Percentiles rank a stretch among this genome's conserved stretches.
Conservation (phyloP, 805 yeast species). For the Sugiyamaella boreocaroliniensis region DNA sequence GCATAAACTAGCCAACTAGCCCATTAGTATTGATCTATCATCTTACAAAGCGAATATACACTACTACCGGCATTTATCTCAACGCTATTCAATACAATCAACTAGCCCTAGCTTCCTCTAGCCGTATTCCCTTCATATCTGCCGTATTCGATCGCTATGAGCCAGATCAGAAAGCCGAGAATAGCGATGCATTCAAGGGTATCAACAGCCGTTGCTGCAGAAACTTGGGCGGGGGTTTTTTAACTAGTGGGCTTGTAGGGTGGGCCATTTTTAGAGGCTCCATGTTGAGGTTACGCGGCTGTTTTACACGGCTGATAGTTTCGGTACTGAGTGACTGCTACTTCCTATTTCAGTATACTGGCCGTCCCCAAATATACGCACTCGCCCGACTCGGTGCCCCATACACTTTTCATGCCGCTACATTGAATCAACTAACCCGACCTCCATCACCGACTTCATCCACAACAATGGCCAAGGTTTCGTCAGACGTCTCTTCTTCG, state of each 20-base stretch:
- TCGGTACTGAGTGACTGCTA: neutral
- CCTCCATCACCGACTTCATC: neutral
- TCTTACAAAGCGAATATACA: too few relatives aligned
- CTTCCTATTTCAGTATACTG: neutral
- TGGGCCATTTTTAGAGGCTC: neutral
- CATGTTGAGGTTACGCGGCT: neutral
- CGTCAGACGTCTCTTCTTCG: conserved; percentile 96
- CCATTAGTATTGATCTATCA: too few relatives aligned
- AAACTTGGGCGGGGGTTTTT: too few relatives aligned
- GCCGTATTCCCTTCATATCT: neutral
- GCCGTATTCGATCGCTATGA: neutral
- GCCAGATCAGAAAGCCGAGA: too few relatives aligned
- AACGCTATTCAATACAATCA: too few relatives aligned
- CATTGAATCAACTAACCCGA: neutral
- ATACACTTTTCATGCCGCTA: neutral
- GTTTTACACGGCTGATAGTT: too few relatives aligned
- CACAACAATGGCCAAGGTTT: conserved; percentile 53
- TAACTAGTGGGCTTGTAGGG: too few relatives aligned
- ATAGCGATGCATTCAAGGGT: too few relatives aligned
- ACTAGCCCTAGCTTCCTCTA: too few relatives aligned
- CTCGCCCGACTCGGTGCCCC: neutral
- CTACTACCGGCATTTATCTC: too few relatives aligned
- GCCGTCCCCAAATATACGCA: neutral
- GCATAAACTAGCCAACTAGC: too few relatives aligned
- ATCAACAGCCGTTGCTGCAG: neutral